Evolutionary conservation across 345 rosid genomes (phyloP).

Genomic region (Gossypium longicalyx): DNA sequence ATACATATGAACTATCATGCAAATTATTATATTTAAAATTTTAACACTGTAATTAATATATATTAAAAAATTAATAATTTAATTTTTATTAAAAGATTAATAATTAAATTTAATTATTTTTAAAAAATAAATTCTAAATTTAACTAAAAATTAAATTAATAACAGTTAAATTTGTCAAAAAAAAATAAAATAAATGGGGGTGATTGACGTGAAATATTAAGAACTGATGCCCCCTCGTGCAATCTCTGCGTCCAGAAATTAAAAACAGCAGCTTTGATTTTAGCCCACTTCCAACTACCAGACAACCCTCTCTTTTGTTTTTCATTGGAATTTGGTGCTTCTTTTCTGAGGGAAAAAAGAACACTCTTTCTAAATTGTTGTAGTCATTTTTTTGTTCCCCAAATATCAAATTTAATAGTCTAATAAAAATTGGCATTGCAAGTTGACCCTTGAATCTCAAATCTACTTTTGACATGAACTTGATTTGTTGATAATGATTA

Average conservation of each 20-base stretch:
- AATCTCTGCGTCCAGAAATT: constrained; percentile 1
- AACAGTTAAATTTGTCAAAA: neutral
- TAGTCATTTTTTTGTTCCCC: neutral
- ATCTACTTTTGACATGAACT: neutral
- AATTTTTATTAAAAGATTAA: no score
- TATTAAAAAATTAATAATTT: no score
- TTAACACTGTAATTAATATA: no score
- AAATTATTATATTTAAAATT: no score
- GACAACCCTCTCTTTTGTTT: constrained; percentile 6
- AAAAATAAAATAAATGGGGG: neutral
- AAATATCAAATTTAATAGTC: neutral
- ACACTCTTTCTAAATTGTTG: neutral
- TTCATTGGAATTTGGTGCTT: neutral
- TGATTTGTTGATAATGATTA: neutral
- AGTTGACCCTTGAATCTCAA: neutral
- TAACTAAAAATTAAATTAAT: no score
- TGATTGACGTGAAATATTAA: constrained; percentile 6
- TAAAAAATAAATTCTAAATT: no score
- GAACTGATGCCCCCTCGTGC: neutral
- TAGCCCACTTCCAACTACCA: neutral
- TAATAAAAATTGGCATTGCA: neutral
- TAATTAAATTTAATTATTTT: no score
- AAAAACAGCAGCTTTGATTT: neutral
- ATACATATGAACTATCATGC: rapidly evolving
- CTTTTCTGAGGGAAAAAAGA: neutral